A percentile compares a stretch with the other conserved stretches of the same genome.
Evolutionary conservation across 805 yeast species (phyloP).

Genomic region (Candida arabinofermentans): DNA sequence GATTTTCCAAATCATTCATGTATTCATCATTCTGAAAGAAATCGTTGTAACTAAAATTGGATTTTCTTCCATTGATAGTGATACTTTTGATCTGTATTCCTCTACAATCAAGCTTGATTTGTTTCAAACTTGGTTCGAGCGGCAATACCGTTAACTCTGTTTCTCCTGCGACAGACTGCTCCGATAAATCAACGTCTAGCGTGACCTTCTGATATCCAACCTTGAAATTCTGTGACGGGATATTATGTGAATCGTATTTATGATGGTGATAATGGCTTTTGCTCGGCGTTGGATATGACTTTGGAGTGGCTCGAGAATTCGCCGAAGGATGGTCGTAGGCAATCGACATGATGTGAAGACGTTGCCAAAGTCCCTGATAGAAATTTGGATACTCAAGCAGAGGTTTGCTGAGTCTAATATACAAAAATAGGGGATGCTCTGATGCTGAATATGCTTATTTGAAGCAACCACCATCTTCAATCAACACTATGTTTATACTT

Average conservation of each 20-base stretch:
- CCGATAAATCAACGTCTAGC: conserved; percentile 74
- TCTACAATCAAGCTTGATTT: conserved; percentile 74
- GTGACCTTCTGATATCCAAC: conserved; percentile 83
- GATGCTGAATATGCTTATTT: no score
- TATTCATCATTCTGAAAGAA: conserved; percentile 34
- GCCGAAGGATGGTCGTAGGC: conserved; percentile 20
- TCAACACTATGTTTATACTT: no score
- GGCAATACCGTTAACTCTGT: conserved; percentile 86
- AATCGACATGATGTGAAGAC: no score
- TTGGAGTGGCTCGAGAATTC: conserved; percentile 22
- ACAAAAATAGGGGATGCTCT: no score
- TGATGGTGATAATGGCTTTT: conserved; percentile 21
- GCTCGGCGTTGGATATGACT: conserved; percentile 20
- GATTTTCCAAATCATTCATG: conserved; percentile 28
- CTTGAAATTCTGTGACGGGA: conserved; percentile 46
- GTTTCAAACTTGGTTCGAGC: conserved; percentile 49
- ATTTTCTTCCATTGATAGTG: conserved; percentile 57
- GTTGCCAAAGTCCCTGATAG: no score
- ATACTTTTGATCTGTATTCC: conserved; percentile 64
- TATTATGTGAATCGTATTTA: conserved; percentile 21
- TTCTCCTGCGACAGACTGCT: conserved; percentile 55
- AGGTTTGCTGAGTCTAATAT: no score
- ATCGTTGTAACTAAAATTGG: conserved; percentile 56
- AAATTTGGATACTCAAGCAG: no score
- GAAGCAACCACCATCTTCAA: no score